Evolutionary conservation across 1,284 basidiomycete genomes (phyloP), one percentile per base, ranked within the genome.

Genomic region (Athelia psychrophila): DNA sequence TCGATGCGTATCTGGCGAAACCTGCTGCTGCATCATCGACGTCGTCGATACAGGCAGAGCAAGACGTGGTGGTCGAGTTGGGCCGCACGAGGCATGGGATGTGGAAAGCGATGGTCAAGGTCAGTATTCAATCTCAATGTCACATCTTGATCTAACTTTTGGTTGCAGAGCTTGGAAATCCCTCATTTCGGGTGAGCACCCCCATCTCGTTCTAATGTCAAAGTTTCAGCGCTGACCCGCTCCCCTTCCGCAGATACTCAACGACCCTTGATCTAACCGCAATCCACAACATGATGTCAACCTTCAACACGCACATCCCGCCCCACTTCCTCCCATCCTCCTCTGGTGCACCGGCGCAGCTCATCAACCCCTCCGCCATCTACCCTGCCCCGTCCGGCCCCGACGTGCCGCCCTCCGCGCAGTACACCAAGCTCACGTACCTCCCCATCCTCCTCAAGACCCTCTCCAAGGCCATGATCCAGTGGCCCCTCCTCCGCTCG

Each of bases 391-490:
- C 79, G 54, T 36, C 59, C 1, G 70, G 69, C 2, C 68, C 73
- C 3, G 52, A 62, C 3, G 64, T 80, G 3, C 73, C 79, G 3
- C 67, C 74, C 10, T 68, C 75, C 2, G 75, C 75, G 22, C 78
- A 79, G 44, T 90, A 79, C 68, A 71, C 77, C 27, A 81, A 81
- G 45, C 68, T 96, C 32, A 95, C 93, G 0, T 86, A 93, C 65
- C 83, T 97, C 22, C 92, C 91, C 3, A 76, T 96, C 61, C 79
- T 97, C 10, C 75, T 97, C 61, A 98, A 98, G 68, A 88, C 88
- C 0, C 83, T 97, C 45, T 80, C 88, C 0, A 79, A 82, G 56
- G 82, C 93, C 0, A 85, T 95, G 84, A 73, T 82, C 58, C 87
- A 93, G 65, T 91, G 91, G 84, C 89, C 91, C 0, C 72, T 95